Base-by-base conservation (phyloP, 2,329 filamentous ascomycete genomes). In the Claviceps sp. region DNA sequence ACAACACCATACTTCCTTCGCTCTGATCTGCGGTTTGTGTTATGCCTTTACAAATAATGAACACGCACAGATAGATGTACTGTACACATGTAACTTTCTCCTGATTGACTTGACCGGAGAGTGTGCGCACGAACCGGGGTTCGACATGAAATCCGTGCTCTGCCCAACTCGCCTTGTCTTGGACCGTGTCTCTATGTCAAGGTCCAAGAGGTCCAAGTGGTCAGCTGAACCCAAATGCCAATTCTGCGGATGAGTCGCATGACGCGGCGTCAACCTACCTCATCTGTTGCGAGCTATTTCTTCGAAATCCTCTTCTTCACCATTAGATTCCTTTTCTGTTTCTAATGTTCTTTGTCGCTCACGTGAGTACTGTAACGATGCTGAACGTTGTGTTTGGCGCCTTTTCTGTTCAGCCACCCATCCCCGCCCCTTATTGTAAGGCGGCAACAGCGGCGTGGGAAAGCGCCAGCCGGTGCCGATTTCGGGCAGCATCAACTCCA, bases 141-240 rank as follows among this genome's bases (percentile, higher is more conserved):
- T 24, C 22, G 44, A 41, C 50, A 51, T 13, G 42, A 47, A 46
- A 22, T 22, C 22, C 34, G 16, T 51, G 38, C 44, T 30, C 44
- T 51, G 22, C 50, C 37, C 43, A 30, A 47, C 44, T 47, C 47
- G 43, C 24, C 47, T 37, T 51, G 50, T 51, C 50, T 51, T 47
- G 50, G 37, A 34, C 50, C 50, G 45, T 46, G 41, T 50, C 49
- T 50, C 34, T 47, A 30, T 37, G 22, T 24, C 43, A 42, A 51
- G 34, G 22, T 24, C 24, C 34, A 51, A 50, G 50, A 51, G 34
- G 22, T 24, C 24, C 34, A 51, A 50, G 50, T 47, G 44, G 43
- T 44, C 44, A 47, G 50, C 50, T 50, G 49, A 50, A 45, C 13
- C 34, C 17, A 42, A 47, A 17, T 38, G 30, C 16, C 8, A 17